These are phyloP conservation scores for Globisporangium carolinianum DNA, from an alignment of 352 stramenopile species.

Conservation along the genomic window DNA sequence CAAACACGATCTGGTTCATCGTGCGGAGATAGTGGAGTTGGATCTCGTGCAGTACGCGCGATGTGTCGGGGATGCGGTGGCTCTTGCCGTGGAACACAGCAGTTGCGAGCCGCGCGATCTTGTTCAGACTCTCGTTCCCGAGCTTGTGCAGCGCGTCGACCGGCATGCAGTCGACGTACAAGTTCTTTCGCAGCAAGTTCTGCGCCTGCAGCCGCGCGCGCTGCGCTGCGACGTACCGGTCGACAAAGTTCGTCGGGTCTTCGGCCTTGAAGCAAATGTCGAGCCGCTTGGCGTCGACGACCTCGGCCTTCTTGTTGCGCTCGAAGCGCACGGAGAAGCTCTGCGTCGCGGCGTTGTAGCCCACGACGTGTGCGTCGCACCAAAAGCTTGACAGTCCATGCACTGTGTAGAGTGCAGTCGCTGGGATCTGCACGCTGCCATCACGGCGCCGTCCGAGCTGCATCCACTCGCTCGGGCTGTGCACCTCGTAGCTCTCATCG, in stretches of 20 bases:
- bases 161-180: conserved; percentile 86
- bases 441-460: conserved; percentile 36
- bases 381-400: conserved; percentile 54
- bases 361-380: conserved; percentile 53
- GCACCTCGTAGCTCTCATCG: conserved; percentile 75
- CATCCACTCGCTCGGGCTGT: conserved; percentile 60
- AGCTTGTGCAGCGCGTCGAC: conserved; percentile 79
- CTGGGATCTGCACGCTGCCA: conserved; percentile 57
- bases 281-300: conserved; percentile 38
- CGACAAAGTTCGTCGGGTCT: conserved; percentile 68
- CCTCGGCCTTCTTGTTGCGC: conserved; percentile 53
- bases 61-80: conserved; percentile 62
- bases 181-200: conserved; percentile 59
- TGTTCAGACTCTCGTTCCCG: conserved; percentile 68
- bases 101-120: conserved; percentile 65
- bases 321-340: conserved; percentile 59
- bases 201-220: conserved; percentile 49
- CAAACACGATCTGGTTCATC: conserved; percentile 90
- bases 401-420: conserved; percentile 58
- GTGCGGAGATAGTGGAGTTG: conserved; percentile 88
- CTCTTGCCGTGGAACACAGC: conserved; percentile 63
- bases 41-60: conserved; percentile 81
- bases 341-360: conserved; percentile 31
- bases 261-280: conserved; percentile 83
- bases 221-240: conserved; percentile 64